Base-by-base conservation (phyloP, 257 asterid species). In the Lavandula angustifolia region DNA sequence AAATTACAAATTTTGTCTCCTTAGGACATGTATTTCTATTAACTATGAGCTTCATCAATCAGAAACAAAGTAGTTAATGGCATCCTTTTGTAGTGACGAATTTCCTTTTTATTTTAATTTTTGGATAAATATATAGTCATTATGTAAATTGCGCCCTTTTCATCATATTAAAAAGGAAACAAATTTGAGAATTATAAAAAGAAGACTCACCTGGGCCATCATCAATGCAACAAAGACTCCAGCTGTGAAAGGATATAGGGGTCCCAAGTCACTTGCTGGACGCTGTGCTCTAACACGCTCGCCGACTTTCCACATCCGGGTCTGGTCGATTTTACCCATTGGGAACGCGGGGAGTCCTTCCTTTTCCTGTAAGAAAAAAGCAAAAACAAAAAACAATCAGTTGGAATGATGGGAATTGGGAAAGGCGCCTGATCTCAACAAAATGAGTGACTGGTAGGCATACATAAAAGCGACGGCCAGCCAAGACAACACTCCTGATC, bases 391-490 rank as follows among this genome's bases (percentile, higher is more conserved):
- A 10, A 42, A 56, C 16, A 47, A 14, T 9, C 1, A 6, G 29
- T 5, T 4, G 9, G 11, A 0, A 1, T 2, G 3, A 37, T 32
- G 35, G 22, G 6, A 35, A 17, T 54, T 6, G 7, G 18, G 13
- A 27, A 60, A 11, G 16, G 13, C 6, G n/a, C 5, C 33, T 7
- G 27, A 57, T 17, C 22, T 38, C 34, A 40, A 43, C 18, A 60
- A n/a, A 32, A 59, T 17, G 64, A 40, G 50, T 38, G 12, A 10
- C 9, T 3, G 9, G 38, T n/a, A 50, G 13, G 60, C 85, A 47
- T 87, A 92, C 98, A 79, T 84, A 81, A 71, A 89, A 89, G 74
- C 96, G 95, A 43, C 96, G 96, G 46, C 96, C 98, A 40, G 98
- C 98, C 85, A 92, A 81, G 75, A 92, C 96, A 65, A 89, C 96